Conservation (phyloP, 441 rosid genomes). For the Syzygium malaccense region DNA sequence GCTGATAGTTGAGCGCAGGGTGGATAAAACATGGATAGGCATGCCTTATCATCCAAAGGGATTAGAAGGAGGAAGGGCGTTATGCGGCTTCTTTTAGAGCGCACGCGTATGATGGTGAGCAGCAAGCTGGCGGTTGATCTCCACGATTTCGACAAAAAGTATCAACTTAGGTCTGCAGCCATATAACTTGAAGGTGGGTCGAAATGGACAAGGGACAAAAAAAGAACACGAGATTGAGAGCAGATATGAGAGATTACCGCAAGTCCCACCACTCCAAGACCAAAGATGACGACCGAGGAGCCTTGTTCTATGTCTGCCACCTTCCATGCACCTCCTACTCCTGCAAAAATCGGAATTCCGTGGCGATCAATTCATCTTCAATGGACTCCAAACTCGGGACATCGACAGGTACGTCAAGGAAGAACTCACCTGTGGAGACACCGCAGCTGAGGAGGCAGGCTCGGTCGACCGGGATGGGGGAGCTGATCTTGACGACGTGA, state of each 20-base stretch:
- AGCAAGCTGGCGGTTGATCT: too few relatives aligned
- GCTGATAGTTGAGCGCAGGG: too few relatives aligned
- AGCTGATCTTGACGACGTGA: constrained; percentile 41
- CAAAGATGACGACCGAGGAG: constrained; percentile 41
- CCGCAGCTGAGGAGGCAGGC: constrained; percentile 66
- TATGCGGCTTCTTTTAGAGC: too few relatives aligned
- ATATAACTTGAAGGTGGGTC: background rate
- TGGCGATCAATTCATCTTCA: background rate
- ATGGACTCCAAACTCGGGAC: background rate
- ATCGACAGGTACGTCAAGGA: background rate
- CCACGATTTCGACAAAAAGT: background rate
- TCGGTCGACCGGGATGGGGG: constrained; percentile 30
- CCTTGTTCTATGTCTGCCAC: constrained; percentile 32
- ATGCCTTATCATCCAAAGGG: too few relatives aligned
- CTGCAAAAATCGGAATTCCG: constrained; percentile 5
- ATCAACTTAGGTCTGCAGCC: background rate
- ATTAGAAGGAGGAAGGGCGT: too few relatives aligned
- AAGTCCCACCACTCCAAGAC: constrained; percentile 45
- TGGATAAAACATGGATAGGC: too few relatives aligned
- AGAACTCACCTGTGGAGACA: constrained; percentile 42
- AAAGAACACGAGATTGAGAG: background rate
- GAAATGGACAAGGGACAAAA: background rate
- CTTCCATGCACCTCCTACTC: constrained; percentile 43
- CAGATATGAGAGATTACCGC: constrained; percentile 14
- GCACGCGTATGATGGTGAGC: too few relatives aligned